A percentile compares a stretch with the other conserved stretches of the same genome.
phyloP scores from a whole-genome alignment of 225 moss, liverwort and hornwort genomes.

The Takakia lepidozioides region DNA sequence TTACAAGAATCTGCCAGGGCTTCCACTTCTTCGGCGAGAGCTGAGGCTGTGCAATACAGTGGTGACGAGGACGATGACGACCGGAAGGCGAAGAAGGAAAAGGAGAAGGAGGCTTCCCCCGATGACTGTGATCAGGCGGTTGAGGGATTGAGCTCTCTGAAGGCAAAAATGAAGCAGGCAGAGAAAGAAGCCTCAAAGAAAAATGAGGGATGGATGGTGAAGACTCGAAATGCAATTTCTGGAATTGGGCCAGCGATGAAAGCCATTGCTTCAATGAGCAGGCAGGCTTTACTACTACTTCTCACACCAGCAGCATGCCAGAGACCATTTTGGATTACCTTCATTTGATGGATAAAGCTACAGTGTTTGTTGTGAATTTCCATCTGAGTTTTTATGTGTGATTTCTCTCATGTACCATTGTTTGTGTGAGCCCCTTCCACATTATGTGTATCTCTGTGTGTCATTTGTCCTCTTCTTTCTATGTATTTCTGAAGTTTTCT shows the following conservation, averaged over 20 bases:
- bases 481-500: too few species aligned
- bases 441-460: too few species aligned
- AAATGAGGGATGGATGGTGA: conserved; percentile 49
- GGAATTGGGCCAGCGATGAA: conserved; percentile 89
- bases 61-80: conserved; percentile 63
- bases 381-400: too few species aligned
- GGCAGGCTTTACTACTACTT: conserved; percentile 28
- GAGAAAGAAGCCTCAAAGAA: conserved; percentile 73
- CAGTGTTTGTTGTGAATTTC: too few species aligned
- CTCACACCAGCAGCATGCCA: too few species aligned
- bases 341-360: too few species aligned
- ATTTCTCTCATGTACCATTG: too few species aligned
- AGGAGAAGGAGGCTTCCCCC: conserved; percentile 71
- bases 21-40: conserved; percentile 39
- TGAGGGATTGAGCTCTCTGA: conserved; percentile 79
- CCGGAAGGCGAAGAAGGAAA: conserved; percentile 21
- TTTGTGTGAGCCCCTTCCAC: too few species aligned
- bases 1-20: conserved; percentile 42
- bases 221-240: conserved; percentile 55
- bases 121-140: conserved; percentile 96
- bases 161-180: conserved; percentile 72
- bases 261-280: conserved; percentile 89
- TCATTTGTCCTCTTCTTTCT: too few species aligned
- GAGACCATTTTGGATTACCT: too few species aligned
- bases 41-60: conserved; percentile 29